Evolutionary conservation across 2,329 filamentous ascomycete species (phyloP).

Genomic region (Lasiodiplodia hormozganensis): DNA sequence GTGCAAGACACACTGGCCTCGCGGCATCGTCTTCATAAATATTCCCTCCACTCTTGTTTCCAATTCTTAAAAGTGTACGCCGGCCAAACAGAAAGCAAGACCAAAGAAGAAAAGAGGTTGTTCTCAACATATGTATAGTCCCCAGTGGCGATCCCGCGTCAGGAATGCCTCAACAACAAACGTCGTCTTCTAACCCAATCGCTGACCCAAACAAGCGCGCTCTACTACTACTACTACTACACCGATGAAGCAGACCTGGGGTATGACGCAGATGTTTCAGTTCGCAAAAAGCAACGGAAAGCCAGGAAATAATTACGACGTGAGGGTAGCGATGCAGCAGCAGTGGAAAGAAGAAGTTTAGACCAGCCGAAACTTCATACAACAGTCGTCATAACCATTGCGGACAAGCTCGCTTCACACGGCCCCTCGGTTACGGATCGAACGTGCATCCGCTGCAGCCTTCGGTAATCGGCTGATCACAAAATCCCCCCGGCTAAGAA

Average conservation of each 20-base stretch:
- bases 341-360: neutral
- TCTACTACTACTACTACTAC: neutral
- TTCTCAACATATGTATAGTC: neutral
- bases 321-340: neutral
- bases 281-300: slow-evolving; percentile 12
- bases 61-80: neutral
- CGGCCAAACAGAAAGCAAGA: neutral
- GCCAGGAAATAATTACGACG: neutral
- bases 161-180: neutral
- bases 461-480: neutral
- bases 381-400: neutral
- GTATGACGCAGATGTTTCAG: slow-evolving; percentile 18
- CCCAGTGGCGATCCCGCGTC: neutral
- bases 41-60: neutral
- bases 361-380: neutral
- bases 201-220: slow-evolving; percentile 9
- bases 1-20: neutral
- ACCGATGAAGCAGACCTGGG: slow-evolving; percentile 17
- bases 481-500: neutral
- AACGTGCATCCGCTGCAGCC: neutral
- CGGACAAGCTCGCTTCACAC: neutral
- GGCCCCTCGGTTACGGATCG: neutral
- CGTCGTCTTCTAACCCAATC: slow-evolving; percentile 3
- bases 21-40: slow-evolving; percentile 4
- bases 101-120: neutral